Evolutionary conservation across 2,329 filamentous ascomycete genomes (phyloP).

Genomic region (Ophiocordyceps robertsii): DNA sequence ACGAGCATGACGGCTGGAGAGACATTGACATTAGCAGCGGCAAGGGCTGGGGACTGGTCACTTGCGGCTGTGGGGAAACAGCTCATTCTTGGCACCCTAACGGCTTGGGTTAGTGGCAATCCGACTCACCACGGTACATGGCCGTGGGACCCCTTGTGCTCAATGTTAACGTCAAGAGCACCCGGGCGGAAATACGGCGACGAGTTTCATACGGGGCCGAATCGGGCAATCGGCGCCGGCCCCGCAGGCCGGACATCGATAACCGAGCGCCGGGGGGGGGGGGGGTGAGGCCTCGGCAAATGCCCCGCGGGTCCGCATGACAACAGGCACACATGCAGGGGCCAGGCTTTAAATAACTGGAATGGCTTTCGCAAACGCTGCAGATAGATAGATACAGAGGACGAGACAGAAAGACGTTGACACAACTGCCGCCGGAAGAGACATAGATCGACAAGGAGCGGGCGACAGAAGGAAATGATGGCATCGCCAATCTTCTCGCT

Average conservation of each 20-base stretch:
- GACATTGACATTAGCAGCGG: no score
- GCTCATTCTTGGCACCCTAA: no score
- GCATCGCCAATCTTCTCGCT: slow-evolving; percentile 34
- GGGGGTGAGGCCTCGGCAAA: background rate
- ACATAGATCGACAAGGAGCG: background rate
- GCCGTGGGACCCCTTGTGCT: no score
- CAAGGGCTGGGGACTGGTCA: no score
- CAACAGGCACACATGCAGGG: background rate
- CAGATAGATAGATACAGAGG: background rate
- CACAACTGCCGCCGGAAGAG: background rate
- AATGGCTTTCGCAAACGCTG: background rate
- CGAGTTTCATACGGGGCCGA: background rate
- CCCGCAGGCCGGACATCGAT: background rate
- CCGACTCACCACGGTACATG: no score
- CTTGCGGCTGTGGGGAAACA: no score
- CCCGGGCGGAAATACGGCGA: background rate
- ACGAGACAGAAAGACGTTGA: background rate
- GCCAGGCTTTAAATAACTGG: background rate
- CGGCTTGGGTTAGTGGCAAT: no score
- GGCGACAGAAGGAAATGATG: background rate
- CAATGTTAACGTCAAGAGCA: no score
- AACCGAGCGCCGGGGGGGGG: background rate
- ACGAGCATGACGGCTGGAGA: no score
- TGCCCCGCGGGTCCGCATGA: background rate
- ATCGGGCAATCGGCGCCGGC: background rate